A percentile compares a stretch with the other conserved stretches of the same genome.
These are phyloP conservation scores for Zoysia japonica DNA, from an alignment of 176 grass and related monocot species.

Conservation along the genomic window DNA sequence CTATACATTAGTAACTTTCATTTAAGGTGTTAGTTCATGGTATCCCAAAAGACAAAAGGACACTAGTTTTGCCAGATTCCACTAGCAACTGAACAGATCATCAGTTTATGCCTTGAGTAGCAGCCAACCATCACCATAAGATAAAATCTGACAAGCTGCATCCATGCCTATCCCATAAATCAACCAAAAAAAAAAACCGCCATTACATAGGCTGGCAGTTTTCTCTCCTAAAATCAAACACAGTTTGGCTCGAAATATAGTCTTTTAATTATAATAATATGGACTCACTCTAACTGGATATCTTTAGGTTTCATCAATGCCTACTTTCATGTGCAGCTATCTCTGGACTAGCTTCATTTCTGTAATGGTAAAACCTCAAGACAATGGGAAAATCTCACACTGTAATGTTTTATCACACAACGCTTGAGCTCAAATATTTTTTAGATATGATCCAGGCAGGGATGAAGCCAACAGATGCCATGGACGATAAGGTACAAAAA, in stretches of 20 bases:
- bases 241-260: not conserved
- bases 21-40: too few species aligned
- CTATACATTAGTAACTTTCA: too few species aligned
- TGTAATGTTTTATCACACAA: not conserved
- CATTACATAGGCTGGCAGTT: not conserved
- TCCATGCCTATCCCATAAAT: not conserved
- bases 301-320: too few species aligned
- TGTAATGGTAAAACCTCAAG: not conserved
- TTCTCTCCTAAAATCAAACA: not conserved
- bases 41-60: too few species aligned
- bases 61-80: not conserved
- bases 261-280: not conserved
- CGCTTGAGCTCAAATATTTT: slow-evolving; percentile 7
- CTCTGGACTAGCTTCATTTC: not conserved
- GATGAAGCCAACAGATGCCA: slow-evolving; percentile 10
- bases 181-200: not conserved
- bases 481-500: not conserved
- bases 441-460: not conserved
- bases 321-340: not conserved
- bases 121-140: not conserved
- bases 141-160: not conserved
- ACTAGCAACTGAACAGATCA: not conserved
- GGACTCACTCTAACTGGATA: not conserved
- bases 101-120: not conserved
- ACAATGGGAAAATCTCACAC: not conserved